Base-by-base conservation (phyloP, 1,139 yeast species). In the Yamadazyma trypodendri region DNA sequence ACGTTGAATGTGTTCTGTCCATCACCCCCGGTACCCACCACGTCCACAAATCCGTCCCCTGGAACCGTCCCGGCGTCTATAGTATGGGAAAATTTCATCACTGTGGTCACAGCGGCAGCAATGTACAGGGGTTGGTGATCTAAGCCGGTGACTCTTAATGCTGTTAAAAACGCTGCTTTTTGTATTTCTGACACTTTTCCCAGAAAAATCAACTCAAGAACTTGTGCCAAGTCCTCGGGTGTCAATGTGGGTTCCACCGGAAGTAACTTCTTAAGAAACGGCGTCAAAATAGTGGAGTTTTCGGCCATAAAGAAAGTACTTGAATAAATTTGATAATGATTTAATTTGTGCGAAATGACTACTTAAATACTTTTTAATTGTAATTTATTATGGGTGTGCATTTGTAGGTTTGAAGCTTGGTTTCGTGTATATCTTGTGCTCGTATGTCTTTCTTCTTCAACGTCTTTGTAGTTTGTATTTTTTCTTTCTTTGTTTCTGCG, bases 1-100 rank as follows among this genome's bases (percentile, higher is more conserved):
- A 92, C 98, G 55, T 92, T 92, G 63, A 92, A 92, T 0, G 98
- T 92, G 56, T 92, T 84, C 56, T 92, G 96, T 3, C 97, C 96
- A 56, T 92, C 98, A 6, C 98, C 98, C 21, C 98, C 98, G 0
- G 98, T 92, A 1, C 98, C 98, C 6, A 92, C 98, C 28, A 92
- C 86, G 60, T 92, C 98, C 13, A 87, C 74, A 49, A 79, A 84
- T 0, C 87, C 86, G 2, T 57, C 62, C 1, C 64, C 51, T 34
- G 73, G 75, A 4, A 81, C 74, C 8, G 54, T 52, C 2, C 62
- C 55, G 1, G 61, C 56, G 12, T 60, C 59, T 16, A 86, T 76
- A 8, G 68, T 58, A 51, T 69, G 74, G 20, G 88, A 81, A 56
- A 70, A 86, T 55, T 75, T 82, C 48, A 76, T 66, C 13, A 85